Evolutionary conservation across 2,329 filamentous ascomycete species (phyloP), one percentile per base, ranked within the genome.

Genomic region (Arthrinium phaeospermum): DNA sequence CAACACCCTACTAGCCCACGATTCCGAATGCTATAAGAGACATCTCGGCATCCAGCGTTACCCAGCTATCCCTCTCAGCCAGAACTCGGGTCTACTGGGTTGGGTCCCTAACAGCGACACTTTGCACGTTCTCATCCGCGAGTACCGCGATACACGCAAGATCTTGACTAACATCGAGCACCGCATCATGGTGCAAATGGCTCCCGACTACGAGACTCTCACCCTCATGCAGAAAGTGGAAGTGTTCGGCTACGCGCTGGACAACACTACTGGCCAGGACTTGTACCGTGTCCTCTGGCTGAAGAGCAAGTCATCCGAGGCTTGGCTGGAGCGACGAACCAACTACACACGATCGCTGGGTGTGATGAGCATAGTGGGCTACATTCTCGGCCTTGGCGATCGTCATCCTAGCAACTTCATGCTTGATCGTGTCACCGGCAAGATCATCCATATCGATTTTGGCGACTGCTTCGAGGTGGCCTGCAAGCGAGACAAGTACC

Each of bases 311-410:
- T 97, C 94, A 74, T 98, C 96, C 0, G 96, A 99, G 82, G 93
- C 96, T 1, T 99, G 96, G 96, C 91, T 99, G 46, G 96, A 98
- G 82, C 90, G 96, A 61, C 93, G 96, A 70, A 99, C 97, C n/a
- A 99, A 98, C 81, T 99, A 99, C 84, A 99, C 96, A 24, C 93
- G 96, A 72, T 98, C 96, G 1, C 88, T 99, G 1, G 96, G 94
- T 77, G 96, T 99, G 78, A 99, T 99, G 96, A 98, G 95, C n/a
- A 99, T 99, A 95, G 96, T 98, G n/a, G 96, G 96, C 75, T 99
- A 99, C 82, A 98, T 99, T 75, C 91, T 99, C 30, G 97, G 96
- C 73, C 87, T 99, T 19, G 96, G 96, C 71, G 96, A 99, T 84
- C 92, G 97, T 68, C 96, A 99, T 84, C 97, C 97, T 49, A 98